Percentiles rank a stretch among this genome's conserved stretches.
Conservation (phyloP, 352 stramenopile genomes). For the Aphanomyces invadans region DNA sequence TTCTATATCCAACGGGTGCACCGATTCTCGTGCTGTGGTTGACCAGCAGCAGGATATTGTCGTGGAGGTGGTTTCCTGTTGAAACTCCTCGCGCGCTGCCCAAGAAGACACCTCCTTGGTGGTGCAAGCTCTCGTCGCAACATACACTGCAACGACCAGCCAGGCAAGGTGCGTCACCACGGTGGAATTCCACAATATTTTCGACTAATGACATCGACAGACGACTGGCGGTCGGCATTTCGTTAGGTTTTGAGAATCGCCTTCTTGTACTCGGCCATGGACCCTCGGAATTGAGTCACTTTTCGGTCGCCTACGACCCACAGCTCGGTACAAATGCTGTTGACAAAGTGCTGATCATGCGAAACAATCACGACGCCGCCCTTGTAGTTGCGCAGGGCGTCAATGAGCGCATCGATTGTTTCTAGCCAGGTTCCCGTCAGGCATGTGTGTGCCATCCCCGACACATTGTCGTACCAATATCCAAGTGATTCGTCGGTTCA, state of each 20-base stretch:
- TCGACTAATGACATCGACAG: no score
- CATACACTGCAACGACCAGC: no score
- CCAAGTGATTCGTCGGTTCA: conserved; percentile 95
- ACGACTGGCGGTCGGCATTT: no score
- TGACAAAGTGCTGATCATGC: conserved; percentile 98
- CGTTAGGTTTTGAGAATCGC: conserved; percentile 63
- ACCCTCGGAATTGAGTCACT: conserved; percentile 62
- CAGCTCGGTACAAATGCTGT: conserved; percentile 90
- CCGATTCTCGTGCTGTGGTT: no score
- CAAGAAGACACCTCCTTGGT: no score
- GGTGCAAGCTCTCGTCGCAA: no score
- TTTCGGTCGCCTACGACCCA: conserved; percentile 84
- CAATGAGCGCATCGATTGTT: conserved; percentile 89
- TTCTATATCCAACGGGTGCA: no score
- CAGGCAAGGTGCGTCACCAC: no score
- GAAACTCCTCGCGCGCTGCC: no score
- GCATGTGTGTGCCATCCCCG: background rate
- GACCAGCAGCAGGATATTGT: no score
- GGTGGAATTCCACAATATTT: no score
- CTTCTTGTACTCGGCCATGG: conserved; percentile 80
- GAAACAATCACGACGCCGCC: conserved; percentile 96
- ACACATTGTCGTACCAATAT: conserved; percentile 83
- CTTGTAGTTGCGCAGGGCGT: conserved; percentile 93
- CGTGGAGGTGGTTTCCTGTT: no score
- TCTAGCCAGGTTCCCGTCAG: conserved; percentile 32